Conservation (phyloP, 345 rosid species). For the Punica granatum region DNA sequence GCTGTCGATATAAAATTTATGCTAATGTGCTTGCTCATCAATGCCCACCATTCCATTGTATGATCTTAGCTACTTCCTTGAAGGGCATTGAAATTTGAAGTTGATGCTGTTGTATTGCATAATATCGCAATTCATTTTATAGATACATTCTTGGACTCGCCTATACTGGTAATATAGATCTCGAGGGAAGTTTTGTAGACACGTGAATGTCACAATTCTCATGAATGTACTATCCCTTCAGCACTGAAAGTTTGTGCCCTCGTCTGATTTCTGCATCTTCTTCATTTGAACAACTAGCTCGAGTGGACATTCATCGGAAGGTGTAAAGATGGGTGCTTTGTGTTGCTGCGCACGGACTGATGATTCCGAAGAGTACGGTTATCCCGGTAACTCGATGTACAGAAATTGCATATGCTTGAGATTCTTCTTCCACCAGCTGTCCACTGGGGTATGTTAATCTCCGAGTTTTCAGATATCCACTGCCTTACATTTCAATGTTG, state of each 20-base stretch:
- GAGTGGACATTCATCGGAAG: neutral
- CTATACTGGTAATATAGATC: too few relatives aligned
- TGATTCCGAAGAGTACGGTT: constrained; percentile 43
- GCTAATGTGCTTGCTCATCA: neutral
- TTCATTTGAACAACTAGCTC: neutral
- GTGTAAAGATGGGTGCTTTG: constrained; percentile 35
- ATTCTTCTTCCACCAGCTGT: constrained; percentile 40
- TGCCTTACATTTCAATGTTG: neutral
- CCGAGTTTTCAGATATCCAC: neutral
- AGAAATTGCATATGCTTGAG: constrained; percentile 46
- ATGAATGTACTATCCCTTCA: neutral
- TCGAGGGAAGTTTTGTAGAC: too few relatives aligned
- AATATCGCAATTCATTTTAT: too few relatives aligned
- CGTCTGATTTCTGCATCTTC: neutral
- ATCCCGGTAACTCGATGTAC: constrained; percentile 38
- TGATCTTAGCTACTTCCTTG: neutral
- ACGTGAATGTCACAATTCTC: too few relatives aligned
- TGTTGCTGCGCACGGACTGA: constrained; percentile 55
- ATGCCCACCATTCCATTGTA: neutral
- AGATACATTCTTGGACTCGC: too few relatives aligned
- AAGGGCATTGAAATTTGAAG: neutral
- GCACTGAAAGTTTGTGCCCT: neutral
- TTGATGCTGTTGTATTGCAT: neutral
- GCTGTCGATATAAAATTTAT: neutral
- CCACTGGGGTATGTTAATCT: constrained; percentile 42